These are phyloP conservation scores for Sordariomycetes sp. DNA, from an alignment of 2,329 filamentous ascomycete genomes.

Conservation along the genomic window DNA sequence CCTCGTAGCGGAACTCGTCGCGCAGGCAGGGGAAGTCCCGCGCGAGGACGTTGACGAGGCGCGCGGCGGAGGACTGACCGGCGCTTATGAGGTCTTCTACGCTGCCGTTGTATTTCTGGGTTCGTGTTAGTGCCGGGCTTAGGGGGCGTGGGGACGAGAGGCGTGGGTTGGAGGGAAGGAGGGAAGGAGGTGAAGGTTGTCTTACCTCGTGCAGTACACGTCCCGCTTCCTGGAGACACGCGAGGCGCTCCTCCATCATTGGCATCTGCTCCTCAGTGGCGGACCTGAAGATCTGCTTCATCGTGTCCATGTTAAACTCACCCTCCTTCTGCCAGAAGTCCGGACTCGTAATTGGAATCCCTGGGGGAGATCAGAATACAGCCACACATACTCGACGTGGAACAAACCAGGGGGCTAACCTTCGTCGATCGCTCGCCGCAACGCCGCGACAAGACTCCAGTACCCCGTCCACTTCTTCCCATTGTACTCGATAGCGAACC, in stretches of 20 bases:
- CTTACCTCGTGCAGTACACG: constrained; percentile 62
- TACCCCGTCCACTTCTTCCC: constrained; percentile 85
- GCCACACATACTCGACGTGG: neutral
- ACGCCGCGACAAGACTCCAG: constrained; percentile 78
- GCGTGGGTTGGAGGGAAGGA: neutral
- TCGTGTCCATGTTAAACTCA: constrained; percentile 59
- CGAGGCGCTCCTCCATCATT: constrained; percentile 62
- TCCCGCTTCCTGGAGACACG: constrained; percentile 73
- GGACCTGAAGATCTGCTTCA: constrained; percentile 73
- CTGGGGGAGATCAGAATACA: constrained; percentile 24
- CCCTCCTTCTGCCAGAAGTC: constrained; percentile 73
- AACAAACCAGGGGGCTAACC: constrained; percentile 24
- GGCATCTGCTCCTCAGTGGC: constrained; percentile 80
- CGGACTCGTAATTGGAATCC: constrained; percentile 77
- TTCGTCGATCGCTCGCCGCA: constrained; percentile 83
- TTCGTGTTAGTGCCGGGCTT: neutral
- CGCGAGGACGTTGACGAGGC: constrained; percentile 74
- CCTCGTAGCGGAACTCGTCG: constrained; percentile 66
- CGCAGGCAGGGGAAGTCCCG: constrained; percentile 75
- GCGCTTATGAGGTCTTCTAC: constrained; percentile 60
- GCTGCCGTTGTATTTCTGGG: constrained; percentile 61
- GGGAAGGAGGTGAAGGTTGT: constrained; percentile 9
- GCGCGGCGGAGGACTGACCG: constrained; percentile 67
- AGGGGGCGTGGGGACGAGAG: neutral
- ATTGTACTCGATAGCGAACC: constrained; percentile 73